phyloP scores from a whole-genome alignment of 148 eudicot genomes.

The Pharnaceum exiguum region DNA sequence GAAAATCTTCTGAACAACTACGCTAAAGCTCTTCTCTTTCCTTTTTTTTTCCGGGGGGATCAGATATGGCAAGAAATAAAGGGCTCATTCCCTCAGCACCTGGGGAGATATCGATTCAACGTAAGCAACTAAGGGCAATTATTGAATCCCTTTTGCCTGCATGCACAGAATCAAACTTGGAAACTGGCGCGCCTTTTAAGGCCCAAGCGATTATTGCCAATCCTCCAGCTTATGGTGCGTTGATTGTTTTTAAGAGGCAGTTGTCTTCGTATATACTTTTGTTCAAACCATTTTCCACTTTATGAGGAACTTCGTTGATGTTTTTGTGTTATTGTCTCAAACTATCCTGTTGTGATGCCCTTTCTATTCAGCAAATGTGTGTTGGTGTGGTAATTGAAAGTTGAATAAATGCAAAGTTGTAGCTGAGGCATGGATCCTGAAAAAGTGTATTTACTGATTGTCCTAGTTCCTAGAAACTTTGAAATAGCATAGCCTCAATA shows the following conservation, averaged over 20 bases:
- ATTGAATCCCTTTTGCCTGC: slow-evolving; percentile 39
- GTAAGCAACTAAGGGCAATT: slow-evolving; percentile 36
- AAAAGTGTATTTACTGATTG: too few species aligned
- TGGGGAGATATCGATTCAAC: slow-evolving; percentile 33
- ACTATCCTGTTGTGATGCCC: too few species aligned
- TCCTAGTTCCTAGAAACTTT: too few species aligned
- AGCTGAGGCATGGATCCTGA: too few species aligned
- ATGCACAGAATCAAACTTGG: slow-evolving; percentile 33
- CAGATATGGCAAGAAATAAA: slow-evolving; percentile 45
- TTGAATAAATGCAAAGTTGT: too few species aligned
- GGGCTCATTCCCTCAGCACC: slow-evolving; percentile 43
- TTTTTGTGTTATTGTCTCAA: not conserved
- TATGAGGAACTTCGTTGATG: not conserved
- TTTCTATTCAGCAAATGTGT: too few species aligned
- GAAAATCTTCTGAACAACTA: not conserved
- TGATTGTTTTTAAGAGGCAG: not conserved
- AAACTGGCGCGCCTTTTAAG: slow-evolving; percentile 25
- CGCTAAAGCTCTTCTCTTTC: slow-evolving; percentile 3
- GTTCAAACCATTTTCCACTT: not conserved
- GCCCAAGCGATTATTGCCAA: slow-evolving; percentile 43
- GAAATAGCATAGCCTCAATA: too few species aligned
- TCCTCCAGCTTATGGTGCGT: slow-evolving; percentile 50
- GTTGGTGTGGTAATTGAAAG: too few species aligned
- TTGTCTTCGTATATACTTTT: not conserved
- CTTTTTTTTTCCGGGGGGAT: not conserved